Percentiles rank a stretch among this genome's conserved stretches.
Evolutionary conservation across 768 basidiomycete species (phyloP).

Genomic region (Russula lepida): DNA sequence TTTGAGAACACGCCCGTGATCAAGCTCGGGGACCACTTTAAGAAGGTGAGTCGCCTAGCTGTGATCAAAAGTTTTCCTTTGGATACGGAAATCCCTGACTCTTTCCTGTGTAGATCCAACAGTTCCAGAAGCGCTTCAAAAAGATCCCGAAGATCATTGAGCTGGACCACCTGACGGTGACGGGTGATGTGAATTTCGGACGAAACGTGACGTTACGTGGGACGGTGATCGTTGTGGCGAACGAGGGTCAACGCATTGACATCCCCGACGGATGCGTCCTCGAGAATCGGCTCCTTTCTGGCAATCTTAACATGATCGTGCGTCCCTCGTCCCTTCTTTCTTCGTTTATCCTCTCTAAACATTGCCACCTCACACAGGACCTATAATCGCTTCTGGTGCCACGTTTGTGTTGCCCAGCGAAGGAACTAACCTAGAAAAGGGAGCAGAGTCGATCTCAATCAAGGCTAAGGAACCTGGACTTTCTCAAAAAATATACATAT

Average conservation of each 20-base stretch:
- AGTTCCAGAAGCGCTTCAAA: constrained; percentile 71
- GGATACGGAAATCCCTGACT: background rate
- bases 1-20: constrained; percentile 61
- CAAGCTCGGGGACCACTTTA: constrained; percentile 72
- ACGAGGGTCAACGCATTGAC: constrained; percentile 50
- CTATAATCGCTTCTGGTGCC: constrained; percentile 5
- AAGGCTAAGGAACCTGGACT: background rate
- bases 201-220: constrained; percentile 56
- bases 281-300: constrained; percentile 58
- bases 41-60: constrained; percentile 42
- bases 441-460: background rate
- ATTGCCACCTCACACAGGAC: background rate
- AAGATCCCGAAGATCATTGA: constrained; percentile 66
- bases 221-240: constrained; percentile 56
- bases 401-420: background rate
- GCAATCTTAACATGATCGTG: constrained; percentile 68
- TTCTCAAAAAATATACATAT: background rate
- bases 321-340: constrained; percentile 20
- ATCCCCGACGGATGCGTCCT: constrained; percentile 51
- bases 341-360: background rate
- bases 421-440: background rate
- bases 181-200: constrained; percentile 60
- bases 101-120: constrained; percentile 31
- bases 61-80: background rate
- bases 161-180: constrained; percentile 67